These are phyloP conservation scores for Ascochyta rabiei DNA, from an alignment of 2,329 filamentous ascomycete species.

Conservation along the genomic window DNA sequence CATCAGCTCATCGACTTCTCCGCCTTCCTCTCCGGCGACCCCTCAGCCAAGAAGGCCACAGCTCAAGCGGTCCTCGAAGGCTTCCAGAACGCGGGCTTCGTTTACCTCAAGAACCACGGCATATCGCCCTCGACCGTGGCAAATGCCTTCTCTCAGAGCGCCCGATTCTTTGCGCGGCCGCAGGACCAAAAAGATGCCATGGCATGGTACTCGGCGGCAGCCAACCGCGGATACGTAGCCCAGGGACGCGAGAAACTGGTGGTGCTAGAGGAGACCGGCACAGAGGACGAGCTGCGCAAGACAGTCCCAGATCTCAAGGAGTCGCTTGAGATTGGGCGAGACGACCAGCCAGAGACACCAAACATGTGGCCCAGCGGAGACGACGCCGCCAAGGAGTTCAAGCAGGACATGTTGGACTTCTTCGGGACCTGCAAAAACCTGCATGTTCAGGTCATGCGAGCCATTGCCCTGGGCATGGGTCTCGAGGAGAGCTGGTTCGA, in stretches of 20 bases:
- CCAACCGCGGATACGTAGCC: slow-evolving; percentile 57
- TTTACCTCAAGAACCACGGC: slow-evolving; percentile 83
- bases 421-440: slow-evolving; percentile 74
- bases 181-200: slow-evolving; percentile 48
- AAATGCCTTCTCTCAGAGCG: slow-evolving; percentile 62
- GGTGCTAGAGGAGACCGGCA: slow-evolving; percentile 42
- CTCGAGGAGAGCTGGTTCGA: slow-evolving; percentile 78
- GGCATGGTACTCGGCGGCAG: slow-evolving; percentile 52
- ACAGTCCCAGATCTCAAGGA: slow-evolving; percentile 59
- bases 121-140: slow-evolving; percentile 66
- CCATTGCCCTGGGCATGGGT: slow-evolving; percentile 81
- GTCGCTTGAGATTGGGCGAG: slow-evolving; percentile 65
- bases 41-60: slow-evolving; percentile 65
- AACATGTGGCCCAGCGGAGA: slow-evolving; percentile 77
- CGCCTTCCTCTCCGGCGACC: slow-evolving; percentile 69
- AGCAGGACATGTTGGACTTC: slow-evolving; percentile 74
- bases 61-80: slow-evolving; percentile 76
- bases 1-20: slow-evolving; percentile 78
- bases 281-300: slow-evolving; percentile 44
- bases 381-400: slow-evolving; percentile 66
- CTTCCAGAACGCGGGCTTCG: slow-evolving; percentile 86
- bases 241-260: slow-evolving; percentile 53
- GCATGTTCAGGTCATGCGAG: slow-evolving; percentile 80
- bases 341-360: slow-evolving; percentile 65
- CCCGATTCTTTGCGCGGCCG: slow-evolving; percentile 48